These are phyloP conservation scores for Lentithecium fluviatile DNA, from an alignment of 495 filamentous ascomycete species.

Conservation along the genomic window DNA sequence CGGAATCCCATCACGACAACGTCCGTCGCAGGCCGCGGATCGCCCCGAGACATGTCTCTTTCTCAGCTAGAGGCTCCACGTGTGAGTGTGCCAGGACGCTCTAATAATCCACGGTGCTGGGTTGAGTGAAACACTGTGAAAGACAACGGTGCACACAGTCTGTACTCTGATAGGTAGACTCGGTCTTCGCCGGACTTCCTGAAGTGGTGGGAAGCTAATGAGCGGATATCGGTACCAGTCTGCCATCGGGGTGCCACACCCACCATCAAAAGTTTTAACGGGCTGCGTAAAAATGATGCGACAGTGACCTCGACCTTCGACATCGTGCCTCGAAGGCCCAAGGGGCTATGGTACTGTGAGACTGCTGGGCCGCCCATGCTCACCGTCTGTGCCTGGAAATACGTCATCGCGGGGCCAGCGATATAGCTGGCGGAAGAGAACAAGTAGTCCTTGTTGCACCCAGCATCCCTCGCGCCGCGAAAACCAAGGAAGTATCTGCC, in stretches of 20 bases:
- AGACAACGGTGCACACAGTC: too few species aligned
- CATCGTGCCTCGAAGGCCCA: too few species aligned
- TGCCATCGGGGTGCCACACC: neutral
- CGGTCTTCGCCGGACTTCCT: too few species aligned
- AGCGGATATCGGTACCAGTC: too few species aligned
- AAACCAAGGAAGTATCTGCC: neutral
- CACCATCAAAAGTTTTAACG: neutral
- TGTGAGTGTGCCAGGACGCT: neutral
- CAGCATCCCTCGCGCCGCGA: neutral
- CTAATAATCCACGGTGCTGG: neutral
- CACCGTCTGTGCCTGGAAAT: neutral
- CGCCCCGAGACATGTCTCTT: neutral
- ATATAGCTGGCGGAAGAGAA: neutral
- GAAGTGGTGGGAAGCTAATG: too few species aligned
- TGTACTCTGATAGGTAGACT: too few species aligned
- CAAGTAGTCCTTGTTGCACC: neutral
- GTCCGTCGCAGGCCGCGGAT: neutral
- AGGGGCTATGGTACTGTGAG: too few species aligned
- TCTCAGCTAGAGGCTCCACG: neutral
- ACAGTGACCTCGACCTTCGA: neutral
- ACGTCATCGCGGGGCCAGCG: neutral
- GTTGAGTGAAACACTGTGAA: too few species aligned
- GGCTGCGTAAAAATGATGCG: neutral
- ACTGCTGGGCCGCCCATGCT: neutral
- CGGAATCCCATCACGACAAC: neutral